Evolutionary conservation across 225 moss, liverwort and hornwort genomes (phyloP).

Genomic region (Anthoceros angustus): DNA sequence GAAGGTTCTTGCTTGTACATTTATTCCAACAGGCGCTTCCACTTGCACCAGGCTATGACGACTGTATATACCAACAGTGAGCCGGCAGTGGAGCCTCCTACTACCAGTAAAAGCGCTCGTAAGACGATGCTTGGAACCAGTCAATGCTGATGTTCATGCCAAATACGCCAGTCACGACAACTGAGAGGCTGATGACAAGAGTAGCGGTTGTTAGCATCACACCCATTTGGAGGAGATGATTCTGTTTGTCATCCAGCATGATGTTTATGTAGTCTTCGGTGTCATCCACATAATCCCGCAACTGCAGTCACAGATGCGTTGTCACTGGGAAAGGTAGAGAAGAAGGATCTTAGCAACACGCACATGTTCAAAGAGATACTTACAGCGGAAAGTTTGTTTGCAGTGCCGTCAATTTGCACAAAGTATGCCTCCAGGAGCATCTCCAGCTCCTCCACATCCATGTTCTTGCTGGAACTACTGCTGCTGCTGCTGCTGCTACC

Average conservation of each 20-base stretch:
- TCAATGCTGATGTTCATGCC: slow-evolving; percentile 85
- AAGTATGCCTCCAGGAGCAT: slow-evolving; percentile 99
- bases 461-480: slow-evolving; percentile 41
- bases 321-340: background rate
- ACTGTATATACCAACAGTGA: slow-evolving; percentile 45
- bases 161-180: slow-evolving; percentile 78
- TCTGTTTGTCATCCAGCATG: slow-evolving; percentile 98
- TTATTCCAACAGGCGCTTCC: slow-evolving; percentile 87
- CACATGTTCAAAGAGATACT: slow-evolving; percentile 3
- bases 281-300: slow-evolving; percentile 91
- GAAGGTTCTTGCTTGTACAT: background rate
- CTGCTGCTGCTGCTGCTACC: slow-evolving; percentile 43
- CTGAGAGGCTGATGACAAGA: slow-evolving; percentile 69
- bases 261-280: slow-evolving; percentile 99
- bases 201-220: slow-evolving; percentile 93
- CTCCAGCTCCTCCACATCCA: slow-evolving; percentile 97
- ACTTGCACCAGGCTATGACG: slow-evolving; percentile 84
- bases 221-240: slow-evolving; percentile 95
- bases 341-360: too few species aligned
- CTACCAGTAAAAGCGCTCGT: slow-evolving; percentile 34
- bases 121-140: slow-evolving; percentile 26
- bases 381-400: slow-evolving; percentile 97
- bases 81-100: slow-evolving; percentile 36
- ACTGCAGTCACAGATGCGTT: slow-evolving; percentile 28
- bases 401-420: slow-evolving; percentile 90